phyloP scores from a whole-genome alignment of 495 filamentous ascomycete genomes.

The Penicillium flavigenum region DNA sequence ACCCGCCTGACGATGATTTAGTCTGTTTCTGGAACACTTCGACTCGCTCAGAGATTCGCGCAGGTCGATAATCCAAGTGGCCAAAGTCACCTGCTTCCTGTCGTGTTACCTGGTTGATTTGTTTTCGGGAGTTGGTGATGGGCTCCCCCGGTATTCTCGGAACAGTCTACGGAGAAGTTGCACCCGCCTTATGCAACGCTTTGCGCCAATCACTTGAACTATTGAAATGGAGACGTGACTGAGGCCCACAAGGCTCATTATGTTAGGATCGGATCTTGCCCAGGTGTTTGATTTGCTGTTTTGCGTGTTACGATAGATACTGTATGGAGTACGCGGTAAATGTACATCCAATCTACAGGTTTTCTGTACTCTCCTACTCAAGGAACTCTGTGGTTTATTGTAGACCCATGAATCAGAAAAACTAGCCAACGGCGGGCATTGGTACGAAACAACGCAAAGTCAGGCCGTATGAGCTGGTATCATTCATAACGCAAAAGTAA shows the following conservation, averaged over 20 bases:
- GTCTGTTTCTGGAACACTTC: slow-evolving; percentile 2
- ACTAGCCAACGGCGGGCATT: slow-evolving; percentile 32
- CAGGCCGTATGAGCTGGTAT: slow-evolving; percentile 46
- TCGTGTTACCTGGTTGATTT: not conserved
- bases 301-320: not conserved
- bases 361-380: not conserved
- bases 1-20: not conserved
- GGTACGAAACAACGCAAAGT: slow-evolving; percentile 28
- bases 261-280: not conserved
- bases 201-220: not conserved
- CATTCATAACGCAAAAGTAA: slow-evolving; percentile 34
- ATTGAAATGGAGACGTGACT: not conserved
- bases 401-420: slow-evolving; percentile 36
- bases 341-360: not conserved
- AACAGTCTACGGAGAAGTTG: not conserved
- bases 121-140: not conserved
- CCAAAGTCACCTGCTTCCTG: not conserved
- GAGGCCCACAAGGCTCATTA: not conserved
- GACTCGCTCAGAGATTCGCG: not conserved
- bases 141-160: not conserved
- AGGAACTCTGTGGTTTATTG: slow-evolving; percentile 11
- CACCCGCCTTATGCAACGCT: not conserved
- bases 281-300: not conserved
- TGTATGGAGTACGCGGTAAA: not conserved
- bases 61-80: not conserved